Conservation (phyloP, 1,284 basidiomycete species). For the Neonothopanus nambi region DNA sequence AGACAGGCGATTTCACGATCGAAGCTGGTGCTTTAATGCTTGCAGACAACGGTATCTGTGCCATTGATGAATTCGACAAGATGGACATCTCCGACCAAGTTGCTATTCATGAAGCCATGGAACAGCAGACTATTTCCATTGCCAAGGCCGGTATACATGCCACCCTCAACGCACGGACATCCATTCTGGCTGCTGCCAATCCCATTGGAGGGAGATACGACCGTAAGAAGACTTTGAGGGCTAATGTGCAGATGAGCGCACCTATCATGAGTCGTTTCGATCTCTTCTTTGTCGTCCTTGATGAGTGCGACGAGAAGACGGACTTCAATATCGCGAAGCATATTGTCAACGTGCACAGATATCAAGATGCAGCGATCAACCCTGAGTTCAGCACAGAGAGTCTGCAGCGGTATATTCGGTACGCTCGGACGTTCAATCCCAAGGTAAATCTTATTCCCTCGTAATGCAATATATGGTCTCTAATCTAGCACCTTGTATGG, state of each 20-base stretch:
- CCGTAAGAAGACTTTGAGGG: constrained; percentile 88
- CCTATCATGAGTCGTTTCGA: constrained; percentile 99
- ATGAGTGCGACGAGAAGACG: constrained; percentile 94
- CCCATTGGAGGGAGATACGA: constrained; percentile 97
- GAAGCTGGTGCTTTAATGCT: constrained; percentile 99
- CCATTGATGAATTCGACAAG: constrained; percentile 99
- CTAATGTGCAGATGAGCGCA: constrained; percentile 98
- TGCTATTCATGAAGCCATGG: constrained; percentile 99
- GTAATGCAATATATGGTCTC: neutral
- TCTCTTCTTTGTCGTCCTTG: constrained; percentile 97
- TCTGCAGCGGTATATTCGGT: constrained; percentile 94
- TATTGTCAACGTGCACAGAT: constrained; percentile 97
- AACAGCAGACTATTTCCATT: constrained; percentile 99
- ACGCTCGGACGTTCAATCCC: constrained; percentile 94
- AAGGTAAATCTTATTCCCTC: constrained; percentile 58
- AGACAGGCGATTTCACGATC: constrained; percentile 99
- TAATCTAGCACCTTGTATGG: constrained; percentile 13
- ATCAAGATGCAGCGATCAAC: constrained; percentile 91
- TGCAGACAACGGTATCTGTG: constrained; percentile 99
- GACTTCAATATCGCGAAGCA: constrained; percentile 95
- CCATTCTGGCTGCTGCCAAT: constrained; percentile 97
- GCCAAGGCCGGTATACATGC: constrained; percentile 99
- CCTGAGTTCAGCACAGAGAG: constrained; percentile 98
- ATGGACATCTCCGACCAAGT: constrained; percentile 99
- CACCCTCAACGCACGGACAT: constrained; percentile 96